phyloP scores from a whole-genome alignment of 371 early-diverging fungal species.

The Nosema muscidifuracis region DNA sequence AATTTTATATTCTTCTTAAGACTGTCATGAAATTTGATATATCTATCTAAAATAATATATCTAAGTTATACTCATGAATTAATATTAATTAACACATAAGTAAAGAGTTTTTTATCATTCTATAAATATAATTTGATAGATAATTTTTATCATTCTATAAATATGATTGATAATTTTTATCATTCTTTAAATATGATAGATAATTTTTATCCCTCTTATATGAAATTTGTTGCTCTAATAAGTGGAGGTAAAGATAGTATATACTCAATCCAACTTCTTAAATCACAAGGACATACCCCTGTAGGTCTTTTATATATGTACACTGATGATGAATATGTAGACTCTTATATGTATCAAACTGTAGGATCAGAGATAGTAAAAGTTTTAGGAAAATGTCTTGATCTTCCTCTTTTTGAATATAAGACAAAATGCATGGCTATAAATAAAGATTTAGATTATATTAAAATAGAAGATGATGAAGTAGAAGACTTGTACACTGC shows the following conservation, averaged over 20 bases:
- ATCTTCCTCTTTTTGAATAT: constrained; percentile 74
- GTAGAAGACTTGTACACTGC: constrained; percentile 84
- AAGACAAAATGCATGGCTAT: constrained; percentile 71
- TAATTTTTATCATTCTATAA: too few relatives aligned
- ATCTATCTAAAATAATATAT: too few relatives aligned
- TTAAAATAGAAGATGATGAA: constrained; percentile 70
- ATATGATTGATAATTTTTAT: too few relatives aligned
- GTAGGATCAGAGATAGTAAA: constrained; percentile 85
- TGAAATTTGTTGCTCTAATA: constrained; percentile 61
- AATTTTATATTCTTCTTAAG: too few relatives aligned
- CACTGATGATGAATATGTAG: constrained; percentile 72
- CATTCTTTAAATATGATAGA: too few relatives aligned
- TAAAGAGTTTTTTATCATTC: too few relatives aligned
- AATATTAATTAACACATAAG: too few relatives aligned
- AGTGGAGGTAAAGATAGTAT: constrained; percentile 97
- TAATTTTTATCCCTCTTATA: too few relatives aligned
- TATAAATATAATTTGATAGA: too few relatives aligned
- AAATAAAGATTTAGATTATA: constrained; percentile 63
- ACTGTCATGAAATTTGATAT: too few relatives aligned
- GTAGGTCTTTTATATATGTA: constrained; percentile 84
- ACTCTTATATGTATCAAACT: constrained; percentile 96
- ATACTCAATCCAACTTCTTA: constrained; percentile 86
- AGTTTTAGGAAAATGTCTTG: constrained; percentile 75
- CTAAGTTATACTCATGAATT: too few relatives aligned
- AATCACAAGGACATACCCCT: constrained; percentile 81